These are phyloP conservation scores for Phytophthora foliorum DNA, from an alignment of 352 stramenopile genomes.

Conservation along the genomic window DNA sequence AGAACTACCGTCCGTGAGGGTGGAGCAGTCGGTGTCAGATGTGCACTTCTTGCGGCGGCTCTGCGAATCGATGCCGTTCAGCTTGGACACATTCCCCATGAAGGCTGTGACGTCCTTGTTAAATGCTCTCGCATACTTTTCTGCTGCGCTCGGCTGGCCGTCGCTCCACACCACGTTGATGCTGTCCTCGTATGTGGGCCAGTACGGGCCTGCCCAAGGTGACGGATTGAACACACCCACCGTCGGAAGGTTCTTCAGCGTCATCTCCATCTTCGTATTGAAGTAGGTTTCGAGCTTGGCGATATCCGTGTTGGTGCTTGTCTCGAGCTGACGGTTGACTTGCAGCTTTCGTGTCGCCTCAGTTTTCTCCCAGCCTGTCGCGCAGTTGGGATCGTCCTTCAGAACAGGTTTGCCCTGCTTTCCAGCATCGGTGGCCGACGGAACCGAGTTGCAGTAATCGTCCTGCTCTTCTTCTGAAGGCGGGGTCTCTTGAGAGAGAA, in stretches of 20 bases:
- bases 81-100: slow-evolving; percentile 47
- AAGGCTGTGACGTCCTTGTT: slow-evolving; percentile 42
- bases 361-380: neutral
- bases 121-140: slow-evolving; percentile 66
- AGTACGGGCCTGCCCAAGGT: slow-evolving; percentile 41
- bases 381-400: neutral
- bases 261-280: slow-evolving; percentile 13
- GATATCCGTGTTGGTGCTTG: neutral
- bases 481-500: slow-evolving; percentile 7
- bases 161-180: slow-evolving; percentile 61
- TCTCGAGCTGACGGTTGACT: neutral
- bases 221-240: neutral
- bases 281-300: slow-evolving; percentile 20
- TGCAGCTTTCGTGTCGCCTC: neutral
- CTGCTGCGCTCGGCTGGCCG: slow-evolving; percentile 35
- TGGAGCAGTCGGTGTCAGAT: slow-evolving; percentile 34
- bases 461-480: neutral
- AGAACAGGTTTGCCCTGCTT: neutral
- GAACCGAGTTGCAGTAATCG: neutral
- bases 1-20: slow-evolving; percentile 21
- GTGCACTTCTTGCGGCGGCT: slow-evolving; percentile 33
- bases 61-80: slow-evolving; percentile 44
- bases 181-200: slow-evolving; percentile 55
- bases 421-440: neutral
- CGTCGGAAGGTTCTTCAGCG: slow-evolving; percentile 28